A percentile compares a stretch with the other conserved stretches of the same genome.
These are phyloP conservation scores for Ilyonectria mors-panacis DNA, from an alignment of 2,329 filamentous ascomycete species.

Conservation along the genomic window DNA sequence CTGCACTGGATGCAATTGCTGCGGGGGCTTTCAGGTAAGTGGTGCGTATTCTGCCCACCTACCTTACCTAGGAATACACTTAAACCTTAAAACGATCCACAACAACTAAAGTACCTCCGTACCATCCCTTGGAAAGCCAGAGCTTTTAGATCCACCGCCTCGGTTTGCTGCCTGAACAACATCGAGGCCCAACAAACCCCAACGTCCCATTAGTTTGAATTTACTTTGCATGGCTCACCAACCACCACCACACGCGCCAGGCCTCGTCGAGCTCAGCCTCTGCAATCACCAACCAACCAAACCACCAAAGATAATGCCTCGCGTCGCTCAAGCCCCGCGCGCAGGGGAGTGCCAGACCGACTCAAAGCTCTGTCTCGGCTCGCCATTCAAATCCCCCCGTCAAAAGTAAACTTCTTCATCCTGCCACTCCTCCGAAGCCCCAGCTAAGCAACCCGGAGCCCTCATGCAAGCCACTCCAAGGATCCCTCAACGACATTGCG, in stretches of 20 bases:
- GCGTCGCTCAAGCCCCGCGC: constrained; percentile 70
- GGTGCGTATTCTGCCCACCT: neutral
- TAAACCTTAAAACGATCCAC: neutral
- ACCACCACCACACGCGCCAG: constrained; percentile 49
- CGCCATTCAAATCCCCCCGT: constrained; percentile 71
- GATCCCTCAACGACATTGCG: too few relatives aligned
- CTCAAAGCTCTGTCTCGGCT: constrained; percentile 64
- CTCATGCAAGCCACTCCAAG: too few relatives aligned
- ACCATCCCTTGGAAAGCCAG: neutral
- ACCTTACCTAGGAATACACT: neutral
- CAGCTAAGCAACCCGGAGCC: too few relatives aligned
- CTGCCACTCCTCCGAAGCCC: too few relatives aligned
- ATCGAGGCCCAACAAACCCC: constrained; percentile 31
- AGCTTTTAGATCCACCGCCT: constrained; percentile 1
- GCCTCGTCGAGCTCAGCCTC: constrained; percentile 40
- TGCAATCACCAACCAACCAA: constrained; percentile 35
- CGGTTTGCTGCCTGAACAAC: constrained; percentile 32
- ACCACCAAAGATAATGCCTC: constrained; percentile 65
- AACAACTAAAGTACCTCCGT: constrained; percentile 18
- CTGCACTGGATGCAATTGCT: too few relatives aligned
- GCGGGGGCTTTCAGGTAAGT: neutral
- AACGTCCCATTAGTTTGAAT: constrained; percentile 49
- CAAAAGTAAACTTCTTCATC: constrained; percentile 64
- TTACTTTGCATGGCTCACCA: constrained; percentile 49
- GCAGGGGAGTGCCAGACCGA: constrained; percentile 62